Evolutionary conservation across 208 protist species (phyloP), one percentile per base, ranked within the genome.

Genomic region (Trypanosoma theileri): DNA sequence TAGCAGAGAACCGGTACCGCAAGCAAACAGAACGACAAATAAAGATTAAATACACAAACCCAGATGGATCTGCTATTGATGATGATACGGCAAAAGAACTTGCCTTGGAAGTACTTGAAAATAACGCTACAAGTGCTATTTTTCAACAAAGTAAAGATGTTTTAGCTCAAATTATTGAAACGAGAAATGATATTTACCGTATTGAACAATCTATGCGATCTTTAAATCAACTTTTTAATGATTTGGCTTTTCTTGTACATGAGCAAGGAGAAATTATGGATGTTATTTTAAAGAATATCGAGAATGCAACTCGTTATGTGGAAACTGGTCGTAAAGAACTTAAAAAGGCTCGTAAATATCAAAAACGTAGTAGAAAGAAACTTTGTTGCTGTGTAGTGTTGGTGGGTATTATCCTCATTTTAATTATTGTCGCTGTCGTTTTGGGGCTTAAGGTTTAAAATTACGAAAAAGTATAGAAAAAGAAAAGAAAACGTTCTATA

Each of bases 131-230:
- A 22, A 92, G 66, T 71, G 81, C 79, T 68, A 90, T 97, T 56
- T 97, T 97, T 66, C 88, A 93, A 71, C 87, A 95, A 69, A 93
- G 84, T 64, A 95, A 95, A 60, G 86, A 92, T 64, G 82, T 91
- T 14, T 75, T 96, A 28, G 88, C 80, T 14, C 81, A 82, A 28
- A 84, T 92, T 48, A 88, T 94, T 48, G 92, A 97, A 68, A 96
- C 85, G 24, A 80, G 89, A 40, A 92, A 93, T 65, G 92, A 97
- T 60, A 94, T 97, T 52, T 92, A 88, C 56, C 81, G 86, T 45
- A 96, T 97, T 68, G 92, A 97, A 69, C 74, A 85, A 56, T 88
- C 85, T 16, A 94, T 97, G 88, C 86, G 83, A 4, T 79, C 89
- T 28, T 75, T 97, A 12, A 89, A 95, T 52, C 91, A 93, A 70